Base-by-base conservation (phyloP, 208 protist species). In the Trypanosoma mega region DNA sequence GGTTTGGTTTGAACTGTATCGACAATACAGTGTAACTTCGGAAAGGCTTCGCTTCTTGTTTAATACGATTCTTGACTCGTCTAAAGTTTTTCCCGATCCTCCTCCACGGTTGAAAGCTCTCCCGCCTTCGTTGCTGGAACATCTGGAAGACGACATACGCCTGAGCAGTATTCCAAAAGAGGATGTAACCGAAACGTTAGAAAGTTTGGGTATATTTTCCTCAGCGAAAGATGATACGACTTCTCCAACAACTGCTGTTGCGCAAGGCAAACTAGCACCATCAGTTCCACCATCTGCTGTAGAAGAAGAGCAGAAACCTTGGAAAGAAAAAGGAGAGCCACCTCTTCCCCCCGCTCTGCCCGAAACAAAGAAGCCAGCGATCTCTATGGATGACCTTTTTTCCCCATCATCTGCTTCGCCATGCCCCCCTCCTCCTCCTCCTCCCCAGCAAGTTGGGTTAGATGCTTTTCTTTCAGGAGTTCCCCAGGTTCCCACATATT, bases 51-150 rank as follows among this genome's bases (percentile, higher is more conserved):
- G 80, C 21, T 23, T 20, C 7, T 65, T 77, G 3, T 90, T 90
- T 49, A 70, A 85, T 46, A 49, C 65, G 6, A 90, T 92, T 11
- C 20, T 73, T 34, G 50, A 50, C 23, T 89, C 85, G 8, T 78
- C 61, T 0, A 71, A 62, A 8, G 74, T 80, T 8, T 90, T 87
- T 49, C 27, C 70, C 43, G 72, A 85, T 20, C 64, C 72, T 2
- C 63, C 87, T 24, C 85, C 85, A 0, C 36, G 53, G 14, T 56
- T 92, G 44, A 87, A 85, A 48, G 67, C 75, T 1, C 57, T 87
- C 7, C 82, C 85, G 2, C 53, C 30, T 21, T 68, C 72, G 2
- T 48, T 89, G 14, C 53, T 81, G 29, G 53, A 55, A 5, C 62
- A 72, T 4, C 43, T 92, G 41, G 67, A 85, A 39, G 49, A 68